These are phyloP conservation scores for Curvularia verruculosa DNA, from an alignment of 2,329 filamentous ascomycete genomes.

Conservation along the genomic window DNA sequence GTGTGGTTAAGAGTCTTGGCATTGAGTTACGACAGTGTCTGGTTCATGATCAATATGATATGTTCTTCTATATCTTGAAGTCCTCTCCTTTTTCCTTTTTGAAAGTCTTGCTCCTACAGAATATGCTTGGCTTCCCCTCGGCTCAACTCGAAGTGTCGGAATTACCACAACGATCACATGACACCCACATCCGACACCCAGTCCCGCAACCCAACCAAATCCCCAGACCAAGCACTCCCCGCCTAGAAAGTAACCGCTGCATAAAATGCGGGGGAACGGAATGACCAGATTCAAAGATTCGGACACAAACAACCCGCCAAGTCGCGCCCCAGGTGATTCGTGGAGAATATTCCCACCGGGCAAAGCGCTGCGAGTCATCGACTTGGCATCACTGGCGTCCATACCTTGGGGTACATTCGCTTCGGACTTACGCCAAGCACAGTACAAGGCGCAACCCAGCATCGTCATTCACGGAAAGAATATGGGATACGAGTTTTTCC, in stretches of 20 bases:
- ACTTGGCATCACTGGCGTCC: conserved; percentile 17
- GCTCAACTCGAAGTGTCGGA: not conserved
- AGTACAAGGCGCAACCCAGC: conserved; percentile 4
- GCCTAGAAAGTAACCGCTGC: conserved; percentile 1
- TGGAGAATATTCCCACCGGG: conserved; percentile 18
- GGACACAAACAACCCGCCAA: conserved; percentile 6
- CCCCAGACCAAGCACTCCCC: conserved; percentile 1
- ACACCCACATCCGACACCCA: not conserved
- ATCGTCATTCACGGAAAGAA: conserved; percentile 23
- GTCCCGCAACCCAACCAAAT: not conserved
- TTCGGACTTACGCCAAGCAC: conserved; percentile 13
- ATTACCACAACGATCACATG: not conserved
- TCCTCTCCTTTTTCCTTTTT: too few species aligned
- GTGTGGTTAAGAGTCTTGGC: not conserved
- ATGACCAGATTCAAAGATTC: not conserved
- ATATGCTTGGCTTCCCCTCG: too few species aligned
- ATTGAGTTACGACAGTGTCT: not conserved
- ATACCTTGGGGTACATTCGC: conserved; percentile 3
- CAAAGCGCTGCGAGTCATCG: conserved; percentile 7
- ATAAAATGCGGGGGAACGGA: conserved; percentile 3
- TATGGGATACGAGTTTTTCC: conserved; percentile 9
- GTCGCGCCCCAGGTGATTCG: conserved; percentile 17
- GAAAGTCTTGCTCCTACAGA: too few species aligned
- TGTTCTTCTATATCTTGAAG: too few species aligned
- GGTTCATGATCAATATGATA: not conserved